Conservation (phyloP, 352 stramenopile genomes). For the Halophytophthora polymorphica region DNA sequence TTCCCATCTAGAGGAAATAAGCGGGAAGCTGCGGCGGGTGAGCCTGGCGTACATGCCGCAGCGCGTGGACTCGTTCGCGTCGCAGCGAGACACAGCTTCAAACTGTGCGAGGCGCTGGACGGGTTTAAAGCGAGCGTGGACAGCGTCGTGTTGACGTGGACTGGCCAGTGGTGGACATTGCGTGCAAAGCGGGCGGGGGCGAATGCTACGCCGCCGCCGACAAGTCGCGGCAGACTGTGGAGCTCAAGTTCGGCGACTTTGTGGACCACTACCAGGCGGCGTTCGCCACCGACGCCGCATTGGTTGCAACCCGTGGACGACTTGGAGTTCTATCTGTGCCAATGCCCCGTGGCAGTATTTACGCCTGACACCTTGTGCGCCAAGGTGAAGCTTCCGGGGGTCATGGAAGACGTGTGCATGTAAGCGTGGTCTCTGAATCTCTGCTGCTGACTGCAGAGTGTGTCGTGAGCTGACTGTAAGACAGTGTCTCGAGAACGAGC, state of each 20-base stretch:
- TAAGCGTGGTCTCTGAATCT: constrained; percentile 23
- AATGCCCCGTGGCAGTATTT: constrained; percentile 67
- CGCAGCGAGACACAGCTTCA: constrained; percentile 37
- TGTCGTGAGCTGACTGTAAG: too few species aligned
- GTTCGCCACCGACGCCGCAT: constrained; percentile 34
- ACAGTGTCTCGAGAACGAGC: constrained; percentile 25
- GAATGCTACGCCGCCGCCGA: constrained; percentile 64
- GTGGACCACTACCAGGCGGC: constrained; percentile 63
- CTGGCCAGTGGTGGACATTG: constrained; percentile 67
- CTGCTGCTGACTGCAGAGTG: constrained; percentile 32
- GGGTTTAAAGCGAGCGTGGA: background rate
- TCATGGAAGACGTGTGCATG: constrained; percentile 63
- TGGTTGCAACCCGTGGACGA: constrained; percentile 70
- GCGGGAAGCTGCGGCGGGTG: too few species aligned
- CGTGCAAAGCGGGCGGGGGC: constrained; percentile 49
- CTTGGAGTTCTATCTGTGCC: constrained; percentile 82
- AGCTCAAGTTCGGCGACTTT: constrained; percentile 83
- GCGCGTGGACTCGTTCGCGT: constrained; percentile 23
- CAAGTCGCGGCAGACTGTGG: constrained; percentile 54
- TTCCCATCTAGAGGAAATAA: too few species aligned
- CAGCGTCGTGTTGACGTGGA: constrained; percentile 2
- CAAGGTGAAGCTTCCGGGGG: constrained; percentile 32
- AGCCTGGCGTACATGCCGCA: too few species aligned
- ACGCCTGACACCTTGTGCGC: constrained; percentile 46
- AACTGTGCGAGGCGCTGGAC: background rate